phyloP scores from a whole-genome alignment of 1,139 yeast genomes.

The Debaryomyces nepalensis region DNA sequence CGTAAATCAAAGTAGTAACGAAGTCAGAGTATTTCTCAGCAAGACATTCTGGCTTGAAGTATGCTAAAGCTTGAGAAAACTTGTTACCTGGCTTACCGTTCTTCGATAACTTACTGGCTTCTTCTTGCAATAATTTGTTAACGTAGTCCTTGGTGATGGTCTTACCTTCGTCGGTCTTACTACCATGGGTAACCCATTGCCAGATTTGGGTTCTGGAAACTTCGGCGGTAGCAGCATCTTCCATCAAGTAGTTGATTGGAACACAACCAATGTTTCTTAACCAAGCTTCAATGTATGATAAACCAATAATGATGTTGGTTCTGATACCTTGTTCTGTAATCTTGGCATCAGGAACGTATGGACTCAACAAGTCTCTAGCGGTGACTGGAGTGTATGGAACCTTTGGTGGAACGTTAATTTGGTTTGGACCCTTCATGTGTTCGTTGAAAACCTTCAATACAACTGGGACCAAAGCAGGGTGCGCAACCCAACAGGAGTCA shows the following conservation, averaged over 20 bases:
- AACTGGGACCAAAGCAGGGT: conserved; percentile 75
- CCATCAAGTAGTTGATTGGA: conserved; percentile 83
- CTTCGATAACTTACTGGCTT: conserved; percentile 57
- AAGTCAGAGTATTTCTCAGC: conserved; percentile 74
- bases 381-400: conserved; percentile 54
- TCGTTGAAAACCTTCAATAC: conserved; percentile 79
- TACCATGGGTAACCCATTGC: conserved; percentile 84
- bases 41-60: conserved; percentile 67
- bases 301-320: conserved; percentile 71
- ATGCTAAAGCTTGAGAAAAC: conserved; percentile 67
- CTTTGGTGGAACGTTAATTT: conserved; percentile 64
- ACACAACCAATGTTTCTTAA: conserved; percentile 80
- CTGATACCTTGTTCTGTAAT: conserved; percentile 75
- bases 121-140: conserved; percentile 60
- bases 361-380: conserved; percentile 71
- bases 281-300: conserved; percentile 84
- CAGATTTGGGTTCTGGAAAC: conserved; percentile 81
- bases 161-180: conserved; percentile 61
- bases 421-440: conserved; percentile 85
- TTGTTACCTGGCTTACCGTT: conserved; percentile 55
- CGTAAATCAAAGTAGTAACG: conserved; percentile 72
- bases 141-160: conserved; percentile 63
- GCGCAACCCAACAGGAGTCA: conserved; percentile 86
- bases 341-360: conserved; percentile 67
- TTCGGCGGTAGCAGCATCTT: conserved; percentile 88